Evolutionary conservation across 106 monocot species (phyloP), one percentile per base, ranked within the genome.

Genomic region (Acorus calamus): DNA sequence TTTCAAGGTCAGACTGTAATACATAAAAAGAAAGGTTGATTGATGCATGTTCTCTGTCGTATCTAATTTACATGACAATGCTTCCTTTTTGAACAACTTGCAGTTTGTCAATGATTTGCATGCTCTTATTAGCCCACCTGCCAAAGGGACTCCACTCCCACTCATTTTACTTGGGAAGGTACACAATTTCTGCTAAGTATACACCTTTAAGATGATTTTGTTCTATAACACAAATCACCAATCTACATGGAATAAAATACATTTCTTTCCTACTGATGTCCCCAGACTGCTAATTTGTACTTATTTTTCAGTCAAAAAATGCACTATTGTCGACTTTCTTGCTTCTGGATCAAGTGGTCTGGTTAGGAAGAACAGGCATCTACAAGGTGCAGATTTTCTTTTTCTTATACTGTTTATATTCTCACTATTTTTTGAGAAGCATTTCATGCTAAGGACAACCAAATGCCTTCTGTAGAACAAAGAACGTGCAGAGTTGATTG

Each of bases 31-130:
- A 28, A n/a, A 28, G 28, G 50, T 54, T 4, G 63, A 54, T 53
- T 10, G n/a, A 46, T 14, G 57, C 50, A 42, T 62, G 42, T 52
- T 7, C 11, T 57, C 6, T 28, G 28, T 28, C 28, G 28, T 28
- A 28, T 28, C 28, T 28, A 28, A 28, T 28, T 28, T 28, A 28
- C 28, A 1, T 28, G 28, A 28, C 28, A 1, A 1, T 53, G 45
- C 14, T 63, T 55, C 55, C 51, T 10, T 55, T 52, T 8, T 66
- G 48, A 28, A 60, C 28, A 28, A 28, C 48, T 68, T 77, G 66
- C 82, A 93, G 92, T 93, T 88, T 78, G 80, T 93, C 14, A 93
- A 88, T 74, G 88, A 93, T 74, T 70, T 93, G 74, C 92, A 88
- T 74, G 80, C 66, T 78, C 85, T 93, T 57, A 88, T 93, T 49